Evolutionary conservation across 2,329 filamentous ascomycete genomes (phyloP), one percentile per base, ranked within the genome.

Genomic region (Clonostachys chloroleuca): DNA sequence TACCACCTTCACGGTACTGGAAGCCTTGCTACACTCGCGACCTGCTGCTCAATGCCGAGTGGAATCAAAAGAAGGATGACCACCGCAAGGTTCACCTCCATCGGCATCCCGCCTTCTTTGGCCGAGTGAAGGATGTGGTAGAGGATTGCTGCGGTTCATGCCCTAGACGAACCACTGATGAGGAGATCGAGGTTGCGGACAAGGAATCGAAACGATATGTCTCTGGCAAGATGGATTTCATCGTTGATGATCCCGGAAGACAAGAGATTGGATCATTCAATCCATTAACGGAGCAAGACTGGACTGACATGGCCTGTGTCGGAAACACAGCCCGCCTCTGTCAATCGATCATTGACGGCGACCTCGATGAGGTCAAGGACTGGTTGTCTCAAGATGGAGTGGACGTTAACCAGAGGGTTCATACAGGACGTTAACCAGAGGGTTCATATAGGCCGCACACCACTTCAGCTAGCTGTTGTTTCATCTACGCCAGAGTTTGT

Each of bases 221-320:
- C 18, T 87, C 84, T 4, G 89, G 89, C 9, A 74, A 78, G 18
- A 74, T 94, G 10, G 73, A 74, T 0, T 95, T 95, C 63, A 73
- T 94, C 54, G 85, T 84, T 52, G 89, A 95, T 56, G 81, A 95
- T 54, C 88, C 90, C 2, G 90, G 90, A 16, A 77, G 90, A 47
- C 90, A 94, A 59, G 69, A 79, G 61, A 81, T 81, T 44, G 78
- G 78, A 24, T 81, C 77, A 9, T 95, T 95, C 68, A 86, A 94
- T 56, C 90, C 89, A 0, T 74, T 92, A 35, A 92, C 86, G 0
- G 83, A 89, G 39, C 77, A 89, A 44, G 89, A 94, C 59, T 95
- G 89, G 88, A 94, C 89, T 1, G 87, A 92, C 53, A 94, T 95
- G 89, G 89, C 89, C 1, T 95, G 95, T 54, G 77, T 95, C 35